Base-by-base conservation (phyloP, 495 filamentous ascomycete genomes). In the Penicillium canariense region DNA sequence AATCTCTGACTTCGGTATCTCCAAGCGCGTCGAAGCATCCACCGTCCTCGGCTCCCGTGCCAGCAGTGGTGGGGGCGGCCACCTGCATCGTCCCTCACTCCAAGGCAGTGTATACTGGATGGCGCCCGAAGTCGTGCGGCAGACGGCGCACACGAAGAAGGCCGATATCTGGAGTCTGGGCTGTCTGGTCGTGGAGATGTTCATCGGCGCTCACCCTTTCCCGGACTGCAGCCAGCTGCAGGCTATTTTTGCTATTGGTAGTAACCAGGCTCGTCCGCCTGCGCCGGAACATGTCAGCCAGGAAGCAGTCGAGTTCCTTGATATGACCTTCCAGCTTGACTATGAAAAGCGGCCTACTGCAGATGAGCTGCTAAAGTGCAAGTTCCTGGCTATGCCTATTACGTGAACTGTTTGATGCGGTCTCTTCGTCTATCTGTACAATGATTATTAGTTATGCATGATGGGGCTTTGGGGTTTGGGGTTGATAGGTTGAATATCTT, bases 41-140 rank as follows among this genome's bases (percentile, higher is more conserved):
- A 76, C 80, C 40, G 68, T 84, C 51, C 77, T 85, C 43, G 77
- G 81, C 48, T 72, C 81, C 63, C 79, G 79, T 42, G 80, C 77
- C 27, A 77, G 76, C 60, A 69, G 71, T 46, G 73, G 69, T 11
- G 70, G 65, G 26, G 67, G 66, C 28, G 76, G 87, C 55, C 87
- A 89, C 72, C 82, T 86, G 56, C 84, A 95, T 67, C 86, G 94
- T 11, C 92, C 95, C 2, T 97, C 93, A 1, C 78, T 99, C 11
- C 94, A 99, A 63, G 94, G 94, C 26, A 96, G 90, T 50, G 94
- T 99, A 40, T 99, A 97, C 72, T 99, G 94, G 94, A 99, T 99
- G 94, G 94, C 94, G 2, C 94, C 94, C 25, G 94, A 99, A 72
- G 94, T 99, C 27, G 95, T 99, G 48, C 91, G 91, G 56, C 94